Conservation (phyloP, 208 protist species). For the Wallacemonas rigidus region DNA sequence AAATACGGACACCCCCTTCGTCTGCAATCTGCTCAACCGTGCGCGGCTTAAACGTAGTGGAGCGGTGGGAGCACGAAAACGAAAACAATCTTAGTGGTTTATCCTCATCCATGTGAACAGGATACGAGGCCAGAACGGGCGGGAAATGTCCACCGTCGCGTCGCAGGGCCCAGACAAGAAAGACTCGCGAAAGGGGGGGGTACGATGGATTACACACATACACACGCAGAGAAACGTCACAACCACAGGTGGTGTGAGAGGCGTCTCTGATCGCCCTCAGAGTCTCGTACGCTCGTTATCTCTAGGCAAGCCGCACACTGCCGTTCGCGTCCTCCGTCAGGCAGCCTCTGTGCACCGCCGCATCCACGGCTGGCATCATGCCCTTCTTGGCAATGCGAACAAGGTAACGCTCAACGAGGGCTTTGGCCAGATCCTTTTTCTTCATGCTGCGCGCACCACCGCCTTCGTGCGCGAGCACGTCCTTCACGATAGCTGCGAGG, state of each 20-base stretch:
- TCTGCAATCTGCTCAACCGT: too few relatives aligned
- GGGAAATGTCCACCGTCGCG: too few relatives aligned
- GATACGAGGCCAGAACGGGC: too few relatives aligned
- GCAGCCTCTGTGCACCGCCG: constrained; percentile 37
- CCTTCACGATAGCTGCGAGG: constrained; percentile 50
- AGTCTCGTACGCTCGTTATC: neutral
- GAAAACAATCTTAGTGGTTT: constrained; percentile 17
- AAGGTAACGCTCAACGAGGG: constrained; percentile 59
- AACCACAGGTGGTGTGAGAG: too few relatives aligned
- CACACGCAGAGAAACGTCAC: too few relatives aligned
- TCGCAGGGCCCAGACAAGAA: too few relatives aligned
- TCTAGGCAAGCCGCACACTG: constrained; percentile 24
- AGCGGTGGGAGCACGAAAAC: neutral
- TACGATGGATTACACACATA: too few relatives aligned
- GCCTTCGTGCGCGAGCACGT: constrained; percentile 40
- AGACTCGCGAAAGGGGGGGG: too few relatives aligned
- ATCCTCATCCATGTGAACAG: too few relatives aligned
- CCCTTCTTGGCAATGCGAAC: constrained; percentile 66
- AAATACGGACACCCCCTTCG: too few relatives aligned
- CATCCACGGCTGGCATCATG: constrained; percentile 39
- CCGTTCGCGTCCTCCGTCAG: constrained; percentile 42
- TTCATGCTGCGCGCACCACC: constrained; percentile 25
- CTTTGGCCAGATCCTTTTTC: constrained; percentile 46
- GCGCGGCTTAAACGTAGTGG: too few relatives aligned
- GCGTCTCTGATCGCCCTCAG: too few relatives aligned